Conservation (phyloP, 306 rosid genomes). For the Hippophae gyantsensis region DNA sequence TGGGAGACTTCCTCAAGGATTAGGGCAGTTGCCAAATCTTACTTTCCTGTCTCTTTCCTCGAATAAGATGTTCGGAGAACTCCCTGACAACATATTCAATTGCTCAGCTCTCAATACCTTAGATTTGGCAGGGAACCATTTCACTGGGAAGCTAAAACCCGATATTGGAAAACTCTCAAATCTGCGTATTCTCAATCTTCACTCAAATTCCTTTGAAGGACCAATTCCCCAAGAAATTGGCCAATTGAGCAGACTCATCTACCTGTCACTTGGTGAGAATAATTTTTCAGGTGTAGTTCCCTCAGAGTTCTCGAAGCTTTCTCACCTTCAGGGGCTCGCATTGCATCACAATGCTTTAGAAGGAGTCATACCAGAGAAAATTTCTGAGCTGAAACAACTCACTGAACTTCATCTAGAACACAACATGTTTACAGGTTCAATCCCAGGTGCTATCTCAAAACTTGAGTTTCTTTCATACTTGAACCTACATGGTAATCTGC, state of each 20-base stretch:
- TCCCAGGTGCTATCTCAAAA: conserved; percentile 56
- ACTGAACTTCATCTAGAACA: conserved; percentile 29
- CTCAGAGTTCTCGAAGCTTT: conserved; percentile 49
- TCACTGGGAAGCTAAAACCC: conserved; percentile 53
- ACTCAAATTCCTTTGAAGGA: conserved; percentile 52
- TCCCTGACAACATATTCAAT: conserved; percentile 67
- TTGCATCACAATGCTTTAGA: conserved; percentile 44
- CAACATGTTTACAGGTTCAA: conserved; percentile 64
- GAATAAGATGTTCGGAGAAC: conserved; percentile 60
- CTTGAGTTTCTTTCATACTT: conserved; percentile 55
- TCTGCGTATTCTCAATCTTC: conserved; percentile 24
- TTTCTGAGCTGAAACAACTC: conserved; percentile 42
- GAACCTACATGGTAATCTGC: conserved; percentile 58
- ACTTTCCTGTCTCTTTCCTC: conserved; percentile 34
- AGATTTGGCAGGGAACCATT: conserved; percentile 38
- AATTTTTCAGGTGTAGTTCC: conserved; percentile 64
- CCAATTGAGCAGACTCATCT: conserved; percentile 43
- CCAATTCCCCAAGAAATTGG: conserved; percentile 60
- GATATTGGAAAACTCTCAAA: conserved; percentile 46
- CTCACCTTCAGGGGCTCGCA: conserved; percentile 56
- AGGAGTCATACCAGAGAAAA: conserved; percentile 56
- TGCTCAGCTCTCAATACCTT: conserved; percentile 50
- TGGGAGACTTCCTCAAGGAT: conserved; percentile 62
- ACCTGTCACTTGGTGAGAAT: conserved; percentile 41
- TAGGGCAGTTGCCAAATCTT: conserved; percentile 52